These are phyloP conservation scores for Punica granatum DNA, from an alignment of 345 rosid species.

Conservation along the genomic window DNA sequence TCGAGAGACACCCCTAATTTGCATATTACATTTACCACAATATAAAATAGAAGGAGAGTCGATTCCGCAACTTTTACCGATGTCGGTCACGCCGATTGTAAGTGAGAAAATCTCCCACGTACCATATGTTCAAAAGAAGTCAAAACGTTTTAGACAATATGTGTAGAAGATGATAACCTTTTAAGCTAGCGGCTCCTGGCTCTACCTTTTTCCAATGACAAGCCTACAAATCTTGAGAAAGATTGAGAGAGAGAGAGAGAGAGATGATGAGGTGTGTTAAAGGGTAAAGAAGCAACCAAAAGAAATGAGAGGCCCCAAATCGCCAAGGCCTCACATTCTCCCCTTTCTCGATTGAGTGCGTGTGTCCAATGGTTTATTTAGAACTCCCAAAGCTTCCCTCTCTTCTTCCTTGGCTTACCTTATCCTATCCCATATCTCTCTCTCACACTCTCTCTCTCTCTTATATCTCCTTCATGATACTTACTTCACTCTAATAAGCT, in stretches of 20 bases:
- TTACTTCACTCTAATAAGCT: slow-evolving; percentile 5
- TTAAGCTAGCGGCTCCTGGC: not conserved
- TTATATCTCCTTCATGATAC: not conserved
- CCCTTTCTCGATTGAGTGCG: not conserved
- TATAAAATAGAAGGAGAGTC: no score
- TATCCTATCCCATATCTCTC: slow-evolving; percentile 18
- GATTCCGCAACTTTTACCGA: no score
- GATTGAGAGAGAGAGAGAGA: not conserved
- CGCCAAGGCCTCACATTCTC: not conserved
- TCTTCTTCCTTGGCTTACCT: slow-evolving; percentile 14
- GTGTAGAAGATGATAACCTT: slow-evolving; percentile 9
- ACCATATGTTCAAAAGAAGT: not conserved
- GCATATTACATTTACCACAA: no score
- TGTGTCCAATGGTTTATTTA: not conserved
- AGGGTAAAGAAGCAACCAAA: slow-evolving; percentile 2
- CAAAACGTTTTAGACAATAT: not conserved
- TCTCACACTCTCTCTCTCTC: not conserved
- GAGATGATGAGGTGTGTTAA: slow-evolving; percentile 13
- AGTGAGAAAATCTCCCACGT: not conserved
- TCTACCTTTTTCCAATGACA: slow-evolving; percentile 8
- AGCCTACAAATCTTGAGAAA: slow-evolving; percentile 8
- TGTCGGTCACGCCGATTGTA: no score
- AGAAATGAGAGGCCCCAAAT: slow-evolving; percentile 17
- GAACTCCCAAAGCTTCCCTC: not conserved
- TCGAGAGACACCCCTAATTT: no score